Conservation (phyloP, 176 grass and related monocot genomes). For the Elymus sibiricus region DNA sequence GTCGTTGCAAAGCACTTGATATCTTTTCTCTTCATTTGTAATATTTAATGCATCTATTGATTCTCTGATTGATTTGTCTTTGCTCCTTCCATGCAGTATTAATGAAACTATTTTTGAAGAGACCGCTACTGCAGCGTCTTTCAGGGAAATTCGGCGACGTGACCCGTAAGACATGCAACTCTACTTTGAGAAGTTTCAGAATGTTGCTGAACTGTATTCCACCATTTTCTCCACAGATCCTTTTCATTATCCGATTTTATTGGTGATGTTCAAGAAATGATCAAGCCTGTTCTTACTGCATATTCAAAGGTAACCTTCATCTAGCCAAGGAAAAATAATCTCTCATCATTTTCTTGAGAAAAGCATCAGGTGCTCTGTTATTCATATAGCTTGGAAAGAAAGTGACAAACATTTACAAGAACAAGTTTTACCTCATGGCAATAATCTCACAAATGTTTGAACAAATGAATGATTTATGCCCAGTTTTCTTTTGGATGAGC, state of each 20-base stretch:
- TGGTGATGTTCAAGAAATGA: conserved; percentile 87
- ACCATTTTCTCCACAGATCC: conserved; percentile 46
- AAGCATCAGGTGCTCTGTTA: background rate
- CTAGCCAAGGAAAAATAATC: background rate
- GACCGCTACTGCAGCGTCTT: conserved; percentile 72
- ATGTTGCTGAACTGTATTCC: conserved; percentile 21
- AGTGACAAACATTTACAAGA: background rate
- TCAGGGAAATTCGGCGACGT: conserved; percentile 85
- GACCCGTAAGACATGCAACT: conserved; percentile 76
- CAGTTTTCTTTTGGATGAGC: background rate
- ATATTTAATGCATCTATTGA: conserved; percentile 1
- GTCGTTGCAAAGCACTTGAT: background rate
- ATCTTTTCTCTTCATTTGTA: background rate
- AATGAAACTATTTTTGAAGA: conserved; percentile 97
- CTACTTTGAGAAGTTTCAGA: conserved; percentile 22
- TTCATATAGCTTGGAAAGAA: conserved; percentile 15
- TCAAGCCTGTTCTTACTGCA: conserved; percentile 82
- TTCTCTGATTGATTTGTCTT: background rate
- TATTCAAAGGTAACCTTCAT: conserved; percentile 71
- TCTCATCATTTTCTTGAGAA: background rate
- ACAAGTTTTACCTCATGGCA: background rate
- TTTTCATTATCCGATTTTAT: conserved; percentile 95
- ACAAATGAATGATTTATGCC: background rate
- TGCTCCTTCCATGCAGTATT: conserved; percentile 47
- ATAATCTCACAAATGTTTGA: conserved; percentile 1